These are phyloP conservation scores for Graphilbum ipis-grandicollis DNA, from an alignment of 2,329 filamentous ascomycete species.

Conservation along the genomic window DNA sequence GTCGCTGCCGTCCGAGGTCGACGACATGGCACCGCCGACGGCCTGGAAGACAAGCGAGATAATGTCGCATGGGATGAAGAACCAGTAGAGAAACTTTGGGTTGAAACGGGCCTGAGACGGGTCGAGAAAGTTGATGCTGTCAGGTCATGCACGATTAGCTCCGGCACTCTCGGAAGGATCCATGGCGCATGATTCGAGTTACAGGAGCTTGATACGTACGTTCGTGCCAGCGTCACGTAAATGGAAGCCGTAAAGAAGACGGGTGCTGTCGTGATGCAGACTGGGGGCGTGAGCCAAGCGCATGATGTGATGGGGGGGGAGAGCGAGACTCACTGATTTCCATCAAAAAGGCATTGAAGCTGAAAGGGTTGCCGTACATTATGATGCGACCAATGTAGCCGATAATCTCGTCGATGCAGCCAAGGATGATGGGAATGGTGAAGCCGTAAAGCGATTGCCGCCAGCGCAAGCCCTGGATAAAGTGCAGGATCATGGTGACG, in stretches of 20 bases:
- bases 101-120: constrained; percentile 21
- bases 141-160: background rate
- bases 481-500: constrained; percentile 28
- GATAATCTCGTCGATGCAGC: constrained; percentile 38
- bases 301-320: no score
- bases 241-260: constrained; percentile 46
- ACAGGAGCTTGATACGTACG: constrained; percentile 2
- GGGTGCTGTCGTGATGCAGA: constrained; percentile 38
- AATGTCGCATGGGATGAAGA: constrained; percentile 35
- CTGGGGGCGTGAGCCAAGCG: no score
- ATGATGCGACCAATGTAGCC: constrained; percentile 45
- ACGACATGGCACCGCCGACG: constrained; percentile 33
- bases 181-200: no score
- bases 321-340: constrained; percentile 39
- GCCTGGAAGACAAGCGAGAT: constrained; percentile 38
- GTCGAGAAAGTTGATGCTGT: constrained; percentile 19
- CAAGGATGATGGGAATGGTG: constrained; percentile 33
- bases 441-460: constrained; percentile 25
- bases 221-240: constrained; percentile 38
- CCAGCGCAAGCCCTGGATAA: constrained; percentile 27
- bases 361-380: constrained; percentile 39
- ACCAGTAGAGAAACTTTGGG: constrained; percentile 22
- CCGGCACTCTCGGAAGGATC: background rate
- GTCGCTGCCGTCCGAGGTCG: constrained; percentile 25
- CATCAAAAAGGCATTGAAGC: constrained; percentile 42